Conservation (phyloP, 371 early-diverging fungal species). For the Haplosporangium sp. region DNA sequence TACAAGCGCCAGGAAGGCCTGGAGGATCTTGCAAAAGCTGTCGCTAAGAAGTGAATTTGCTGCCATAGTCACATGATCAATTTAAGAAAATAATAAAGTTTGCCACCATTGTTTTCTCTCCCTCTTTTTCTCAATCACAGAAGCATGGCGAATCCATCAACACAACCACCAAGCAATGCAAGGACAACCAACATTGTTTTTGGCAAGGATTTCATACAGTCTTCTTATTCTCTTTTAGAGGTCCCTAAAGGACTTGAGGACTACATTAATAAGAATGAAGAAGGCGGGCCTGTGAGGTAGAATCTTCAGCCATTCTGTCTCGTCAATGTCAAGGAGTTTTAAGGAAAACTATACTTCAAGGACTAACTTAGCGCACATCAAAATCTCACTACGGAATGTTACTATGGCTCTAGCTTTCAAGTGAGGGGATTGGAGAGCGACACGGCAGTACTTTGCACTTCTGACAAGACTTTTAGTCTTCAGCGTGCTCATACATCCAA, state of each 20-base stretch:
- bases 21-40: conserved; percentile 63
- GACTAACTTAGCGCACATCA: background rate
- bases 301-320: background rate
- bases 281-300: conserved; percentile 24
- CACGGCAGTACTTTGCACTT: conserved; percentile 51
- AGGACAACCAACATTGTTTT: conserved; percentile 47
- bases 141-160: conserved; percentile 50
- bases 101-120: background rate
- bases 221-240: conserved; percentile 39
- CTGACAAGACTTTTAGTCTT: conserved; percentile 36
- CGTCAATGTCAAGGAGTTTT: background rate
- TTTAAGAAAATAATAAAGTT: background rate
- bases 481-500: conserved; percentile 56
- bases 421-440: conserved; percentile 51
- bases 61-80: background rate
- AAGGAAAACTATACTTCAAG: background rate
- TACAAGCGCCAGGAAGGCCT: conserved; percentile 78
- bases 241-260: conserved; percentile 7
- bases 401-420: conserved; percentile 27
- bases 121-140: background rate
- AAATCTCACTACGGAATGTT: background rate
- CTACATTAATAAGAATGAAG: background rate
- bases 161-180: conserved; percentile 46
- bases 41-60: conserved; percentile 6
- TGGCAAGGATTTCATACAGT: conserved; percentile 41